Conservation (phyloP, 352 stramenopile species). For the Phytopythium helicoides region DNA sequence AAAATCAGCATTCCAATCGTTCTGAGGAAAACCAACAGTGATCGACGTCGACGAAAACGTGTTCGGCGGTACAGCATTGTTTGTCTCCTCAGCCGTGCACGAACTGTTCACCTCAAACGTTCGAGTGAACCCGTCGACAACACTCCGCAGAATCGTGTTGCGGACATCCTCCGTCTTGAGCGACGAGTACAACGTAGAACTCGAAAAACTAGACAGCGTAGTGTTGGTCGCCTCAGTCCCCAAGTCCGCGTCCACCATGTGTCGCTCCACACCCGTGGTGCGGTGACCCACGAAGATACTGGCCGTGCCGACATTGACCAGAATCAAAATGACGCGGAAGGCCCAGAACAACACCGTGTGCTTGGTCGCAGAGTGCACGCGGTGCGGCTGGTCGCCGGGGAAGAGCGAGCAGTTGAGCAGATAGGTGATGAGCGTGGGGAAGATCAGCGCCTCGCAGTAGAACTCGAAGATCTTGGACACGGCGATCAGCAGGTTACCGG, state of each 20-base stretch:
- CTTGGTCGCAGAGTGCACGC: constrained; percentile 26
- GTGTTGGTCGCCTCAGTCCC: constrained; percentile 7
- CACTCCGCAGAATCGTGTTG: constrained; percentile 17
- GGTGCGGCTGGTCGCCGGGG: constrained; percentile 20
- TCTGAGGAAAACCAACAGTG: constrained; percentile 28
- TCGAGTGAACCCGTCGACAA: constrained; percentile 12
- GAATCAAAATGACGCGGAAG: constrained; percentile 28
- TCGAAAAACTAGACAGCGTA: constrained; percentile 1
- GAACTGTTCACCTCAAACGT: constrained; percentile 23
- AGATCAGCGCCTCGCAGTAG: constrained; percentile 16
- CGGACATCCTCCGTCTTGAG: constrained; percentile 1
- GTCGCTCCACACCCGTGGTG: constrained; percentile 5
- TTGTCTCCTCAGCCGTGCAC: constrained; percentile 14
- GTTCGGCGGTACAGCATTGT: constrained; percentile 16
- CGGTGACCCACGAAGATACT: constrained; percentile 19
- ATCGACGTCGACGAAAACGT: constrained; percentile 35
- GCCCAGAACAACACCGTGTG: constrained; percentile 28
- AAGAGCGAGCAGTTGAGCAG: constrained; percentile 29
- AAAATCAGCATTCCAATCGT: constrained; percentile 37
- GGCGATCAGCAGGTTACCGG: constrained; percentile 24
- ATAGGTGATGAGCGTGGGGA: constrained; percentile 35
- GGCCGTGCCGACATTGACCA: constrained; percentile 37
- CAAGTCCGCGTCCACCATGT: constrained; percentile 14
- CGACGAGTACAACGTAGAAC: background rate
- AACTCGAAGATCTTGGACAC: constrained; percentile 30